Evolutionary conservation across 1,284 basidiomycete species (phyloP).

Genomic region (Cystobasidium slooffiae): DNA sequence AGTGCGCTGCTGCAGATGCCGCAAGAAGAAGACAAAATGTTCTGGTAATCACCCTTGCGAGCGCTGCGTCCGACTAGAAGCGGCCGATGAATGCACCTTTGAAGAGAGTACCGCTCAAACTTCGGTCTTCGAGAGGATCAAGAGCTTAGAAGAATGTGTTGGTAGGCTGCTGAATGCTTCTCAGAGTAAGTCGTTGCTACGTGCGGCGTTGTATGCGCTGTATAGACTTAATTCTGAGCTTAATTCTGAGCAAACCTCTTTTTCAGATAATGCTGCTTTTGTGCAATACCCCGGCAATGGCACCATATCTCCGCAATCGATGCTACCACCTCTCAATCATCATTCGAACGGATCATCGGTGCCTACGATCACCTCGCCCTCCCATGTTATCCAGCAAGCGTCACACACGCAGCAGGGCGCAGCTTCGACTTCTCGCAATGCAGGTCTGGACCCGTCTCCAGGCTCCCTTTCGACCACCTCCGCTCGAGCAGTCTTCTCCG

Average conservation of each 20-base stretch:
- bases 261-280: too few relatives aligned
- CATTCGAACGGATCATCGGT: conserved; percentile 3
- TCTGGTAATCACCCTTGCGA: conserved; percentile 10
- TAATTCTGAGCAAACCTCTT: too few relatives aligned
- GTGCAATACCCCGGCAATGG: not conserved
- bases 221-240: too few relatives aligned
- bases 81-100: conserved; percentile 6
- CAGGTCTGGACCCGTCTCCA: not conserved
- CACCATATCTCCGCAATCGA: conserved; percentile 3
- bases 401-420: not conserved
- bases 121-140: conserved; percentile 12
- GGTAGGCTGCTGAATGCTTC: not conserved
- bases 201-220: not conserved
- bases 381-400: not conserved
- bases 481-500: not conserved
- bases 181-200: not conserved
- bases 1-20: not conserved
- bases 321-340: conserved; percentile 7
- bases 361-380: conserved; percentile 2
- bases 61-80: conserved; percentile 9
- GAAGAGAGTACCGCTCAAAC: not conserved
- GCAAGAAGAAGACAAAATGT: conserved; percentile 17
- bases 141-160: not conserved
- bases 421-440: not conserved
- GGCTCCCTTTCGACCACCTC: not conserved